A percentile compares a stretch with the other conserved stretches of the same genome.
These are phyloP conservation scores for Zymoseptoria tritici DNA, from an alignment of 2,329 filamentous ascomycete genomes.

Conservation along the genomic window DNA sequence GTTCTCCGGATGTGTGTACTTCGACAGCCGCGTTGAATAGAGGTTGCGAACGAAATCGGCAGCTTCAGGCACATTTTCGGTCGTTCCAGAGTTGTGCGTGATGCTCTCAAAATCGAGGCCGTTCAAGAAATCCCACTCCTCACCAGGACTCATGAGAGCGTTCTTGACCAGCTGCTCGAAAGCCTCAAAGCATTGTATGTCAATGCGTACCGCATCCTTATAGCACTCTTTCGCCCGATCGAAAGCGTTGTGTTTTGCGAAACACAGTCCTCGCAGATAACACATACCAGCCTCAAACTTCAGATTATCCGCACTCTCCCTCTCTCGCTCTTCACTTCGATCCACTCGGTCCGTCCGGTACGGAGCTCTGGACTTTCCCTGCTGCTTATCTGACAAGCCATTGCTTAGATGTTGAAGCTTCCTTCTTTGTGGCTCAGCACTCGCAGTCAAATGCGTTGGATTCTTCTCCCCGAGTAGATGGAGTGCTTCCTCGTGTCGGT, in stretches of 20 bases:
- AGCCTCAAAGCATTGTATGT: conserved; percentile 96
- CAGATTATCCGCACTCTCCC: conserved; percentile 66
- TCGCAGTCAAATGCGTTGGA: conserved; percentile 76
- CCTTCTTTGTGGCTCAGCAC: conserved; percentile 55
- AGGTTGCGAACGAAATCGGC: conserved; percentile 92
- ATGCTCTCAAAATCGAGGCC: conserved; percentile 86
- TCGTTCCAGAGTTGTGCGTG: conserved; percentile 51
- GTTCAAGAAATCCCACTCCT: conserved; percentile 84
- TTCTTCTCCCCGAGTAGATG: conserved; percentile 83
- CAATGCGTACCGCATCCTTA: conserved; percentile 92
- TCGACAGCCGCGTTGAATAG: conserved; percentile 90
- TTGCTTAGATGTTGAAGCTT: conserved; percentile 62
- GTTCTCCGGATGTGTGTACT: conserved; percentile 79
- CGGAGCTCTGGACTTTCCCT: conserved; percentile 33
- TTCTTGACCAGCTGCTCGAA: conserved; percentile 98
- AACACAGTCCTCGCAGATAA: conserved; percentile 86
- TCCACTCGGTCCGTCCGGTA: conserved; percentile 47
- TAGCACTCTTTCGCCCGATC: conserved; percentile 97
- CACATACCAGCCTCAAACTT: conserved; percentile 97
- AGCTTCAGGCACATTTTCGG: conserved; percentile 67
- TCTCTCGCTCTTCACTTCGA: conserved; percentile 53
- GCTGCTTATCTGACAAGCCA: conserved; percentile 37
- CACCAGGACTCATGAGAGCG: conserved; percentile 77
- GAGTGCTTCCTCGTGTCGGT: conserved; percentile 81
- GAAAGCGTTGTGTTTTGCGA: conserved; percentile 93